Percentiles rank a stretch among this genome's conserved stretches.
Conservation (phyloP, 2,329 filamentous ascomycete species). For the Acarospora socialis region DNA sequence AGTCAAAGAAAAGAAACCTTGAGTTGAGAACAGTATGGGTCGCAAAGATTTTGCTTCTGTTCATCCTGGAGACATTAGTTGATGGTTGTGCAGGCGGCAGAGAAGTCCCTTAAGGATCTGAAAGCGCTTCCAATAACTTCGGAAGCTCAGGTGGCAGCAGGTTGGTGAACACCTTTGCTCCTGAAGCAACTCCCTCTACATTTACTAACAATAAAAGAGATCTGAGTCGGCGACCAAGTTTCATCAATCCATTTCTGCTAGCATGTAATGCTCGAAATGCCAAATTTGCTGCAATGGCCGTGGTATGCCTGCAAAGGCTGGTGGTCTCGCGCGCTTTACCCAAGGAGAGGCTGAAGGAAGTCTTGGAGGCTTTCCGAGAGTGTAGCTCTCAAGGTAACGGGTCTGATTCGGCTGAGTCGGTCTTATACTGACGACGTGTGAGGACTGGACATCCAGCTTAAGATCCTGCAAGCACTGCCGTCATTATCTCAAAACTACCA, state of each 20-base stretch:
- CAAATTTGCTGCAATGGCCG: conserved; percentile 76
- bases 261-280: conserved; percentile 82
- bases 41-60: conserved; percentile 7
- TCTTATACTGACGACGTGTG: not conserved
- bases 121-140: conserved; percentile 60
- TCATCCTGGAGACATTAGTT: conserved; percentile 12
- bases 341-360: conserved; percentile 63
- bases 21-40: conserved; percentile 70
- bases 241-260: conserved; percentile 86
- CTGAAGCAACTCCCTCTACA: conserved; percentile 8
- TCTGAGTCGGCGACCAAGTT: conserved; percentile 64
- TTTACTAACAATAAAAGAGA: conserved; percentile 41
- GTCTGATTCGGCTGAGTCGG: conserved; percentile 2
- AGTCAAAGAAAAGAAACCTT: conserved; percentile 87
- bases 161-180: conserved; percentile 28
- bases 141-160: conserved; percentile 60
- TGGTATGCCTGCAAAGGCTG: conserved; percentile 77
- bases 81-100: conserved; percentile 55
- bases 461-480: conserved; percentile 84
- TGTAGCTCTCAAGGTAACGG: conserved; percentile 58
- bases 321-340: conserved; percentile 72
- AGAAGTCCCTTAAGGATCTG: conserved; percentile 83
- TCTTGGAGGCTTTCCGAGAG: conserved; percentile 76
- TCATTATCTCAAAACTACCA: conserved; percentile 85
- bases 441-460: conserved; percentile 81